phyloP scores from a whole-genome alignment of 2,329 filamentous ascomycete species.

The Penicillium concentricum region DNA sequence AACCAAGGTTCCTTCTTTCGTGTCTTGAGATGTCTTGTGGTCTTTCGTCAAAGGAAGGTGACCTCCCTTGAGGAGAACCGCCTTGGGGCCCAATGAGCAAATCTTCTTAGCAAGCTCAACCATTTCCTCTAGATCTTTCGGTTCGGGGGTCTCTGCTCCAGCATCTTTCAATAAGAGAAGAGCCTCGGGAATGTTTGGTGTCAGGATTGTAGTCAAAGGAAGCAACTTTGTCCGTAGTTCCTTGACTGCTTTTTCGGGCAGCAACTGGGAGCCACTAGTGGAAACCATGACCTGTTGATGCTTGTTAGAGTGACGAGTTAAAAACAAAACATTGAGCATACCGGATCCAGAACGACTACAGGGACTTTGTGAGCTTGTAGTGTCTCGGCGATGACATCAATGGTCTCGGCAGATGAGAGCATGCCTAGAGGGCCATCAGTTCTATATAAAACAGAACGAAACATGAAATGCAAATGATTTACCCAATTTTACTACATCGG shows the following conservation, averaged over 20 bases:
- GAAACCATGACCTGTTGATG: constrained; percentile 75
- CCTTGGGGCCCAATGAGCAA: constrained; percentile 68
- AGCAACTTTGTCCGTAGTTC: constrained; percentile 42
- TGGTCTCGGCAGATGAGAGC: constrained; percentile 71
- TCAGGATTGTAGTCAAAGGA: constrained; percentile 47
- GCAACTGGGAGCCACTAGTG: constrained; percentile 48
- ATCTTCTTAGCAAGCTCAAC: constrained; percentile 67
- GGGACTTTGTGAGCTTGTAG: constrained; percentile 59
- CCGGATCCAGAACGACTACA: constrained; percentile 70
- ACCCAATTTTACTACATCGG: constrained; percentile 93
- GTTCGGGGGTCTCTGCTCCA: constrained; percentile 41
- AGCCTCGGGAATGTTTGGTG: constrained; percentile 52
- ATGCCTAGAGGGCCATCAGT: constrained; percentile 59
- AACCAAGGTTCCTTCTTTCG: constrained; percentile 64
- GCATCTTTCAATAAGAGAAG: constrained; percentile 45
- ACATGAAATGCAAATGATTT: constrained; percentile 24
- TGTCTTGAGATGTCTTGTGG: constrained; percentile 56
- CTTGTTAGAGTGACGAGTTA: constrained; percentile 10
- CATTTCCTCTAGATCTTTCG: constrained; percentile 63
- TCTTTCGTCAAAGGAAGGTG: constrained; percentile 75
- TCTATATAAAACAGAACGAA: background rate
- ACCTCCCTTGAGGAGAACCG: constrained; percentile 86
- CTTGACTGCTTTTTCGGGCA: constrained; percentile 45
- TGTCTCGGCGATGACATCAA: constrained; percentile 65
- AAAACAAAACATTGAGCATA: constrained; percentile 43